Percentiles rank a stretch among this genome's conserved stretches.
These are phyloP conservation scores for Microbotryum lychnidis-dioicae DNA, from an alignment of 1,284 basidiomycete species.

Conservation along the genomic window DNA sequence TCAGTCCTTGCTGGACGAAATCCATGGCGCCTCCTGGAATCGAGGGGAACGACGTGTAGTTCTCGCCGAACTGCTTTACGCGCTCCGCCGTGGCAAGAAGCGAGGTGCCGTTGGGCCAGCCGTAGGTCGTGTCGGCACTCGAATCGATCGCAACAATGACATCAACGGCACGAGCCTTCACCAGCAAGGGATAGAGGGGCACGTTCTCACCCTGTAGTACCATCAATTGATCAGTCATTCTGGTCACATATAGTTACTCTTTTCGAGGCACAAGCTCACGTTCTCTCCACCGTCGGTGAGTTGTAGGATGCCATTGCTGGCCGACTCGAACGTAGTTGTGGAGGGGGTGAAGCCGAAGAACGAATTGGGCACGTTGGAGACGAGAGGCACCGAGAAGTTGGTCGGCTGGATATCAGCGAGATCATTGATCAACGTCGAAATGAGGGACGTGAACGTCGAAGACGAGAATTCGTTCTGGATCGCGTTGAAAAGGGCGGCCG, in stretches of 20 bases:
- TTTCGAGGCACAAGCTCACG: constrained; percentile 31
- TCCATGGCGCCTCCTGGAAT: constrained; percentile 50
- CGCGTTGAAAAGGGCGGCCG: constrained; percentile 40
- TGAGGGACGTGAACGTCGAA: constrained; percentile 6
- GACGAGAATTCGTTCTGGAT: constrained; percentile 20
- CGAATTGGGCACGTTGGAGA: constrained; percentile 24
- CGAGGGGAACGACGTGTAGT: constrained; percentile 47
- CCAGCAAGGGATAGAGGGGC: constrained; percentile 49
- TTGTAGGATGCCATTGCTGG: constrained; percentile 36
- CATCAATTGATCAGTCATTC: neutral
- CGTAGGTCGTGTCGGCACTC: constrained; percentile 48
- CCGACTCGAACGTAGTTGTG: constrained; percentile 22
- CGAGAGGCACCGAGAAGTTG: constrained; percentile 37
- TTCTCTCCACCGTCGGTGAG: constrained; percentile 47
- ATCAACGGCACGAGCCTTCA: constrained; percentile 56
- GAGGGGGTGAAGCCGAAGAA: constrained; percentile 28
- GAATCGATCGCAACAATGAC: constrained; percentile 61
- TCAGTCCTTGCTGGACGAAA: constrained; percentile 57
- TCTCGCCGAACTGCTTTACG: constrained; percentile 15
- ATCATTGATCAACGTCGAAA: constrained; percentile 36
- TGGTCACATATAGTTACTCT: neutral
- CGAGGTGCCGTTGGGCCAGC: constrained; percentile 56
- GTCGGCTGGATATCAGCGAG: constrained; percentile 37
- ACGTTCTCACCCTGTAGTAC: constrained; percentile 15
- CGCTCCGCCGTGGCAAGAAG: constrained; percentile 40